A percentile compares a stretch with the other conserved stretches of the same genome.
phyloP scores from a whole-genome alignment of 208 protist species.

The Crithidia brevicula region DNA sequence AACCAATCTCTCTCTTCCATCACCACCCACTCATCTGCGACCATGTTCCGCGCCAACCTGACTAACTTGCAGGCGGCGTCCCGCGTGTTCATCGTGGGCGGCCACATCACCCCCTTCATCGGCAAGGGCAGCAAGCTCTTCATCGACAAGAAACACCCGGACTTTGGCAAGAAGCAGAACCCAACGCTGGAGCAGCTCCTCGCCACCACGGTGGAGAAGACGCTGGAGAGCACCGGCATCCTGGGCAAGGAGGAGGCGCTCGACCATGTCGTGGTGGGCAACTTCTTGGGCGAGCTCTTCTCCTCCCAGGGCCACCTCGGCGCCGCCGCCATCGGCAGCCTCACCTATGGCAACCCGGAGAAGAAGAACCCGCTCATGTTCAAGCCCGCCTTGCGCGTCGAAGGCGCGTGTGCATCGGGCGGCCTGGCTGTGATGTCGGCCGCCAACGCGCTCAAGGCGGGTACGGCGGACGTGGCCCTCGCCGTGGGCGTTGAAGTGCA shows the following conservation, averaged over 20 bases:
- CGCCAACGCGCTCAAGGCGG: conserved; percentile 60
- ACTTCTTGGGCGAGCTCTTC: conserved; percentile 91
- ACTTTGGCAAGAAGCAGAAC: conserved; percentile 92
- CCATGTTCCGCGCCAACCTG: conserved; percentile 38
- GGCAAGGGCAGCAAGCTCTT: conserved; percentile 91
- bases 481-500: conserved; percentile 91
- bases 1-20: conserved; percentile 19
- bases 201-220: conserved; percentile 55
- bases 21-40: background rate
- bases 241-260: conserved; percentile 66
- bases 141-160: conserved; percentile 91
- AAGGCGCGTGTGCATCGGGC: conserved; percentile 92
- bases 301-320: conserved; percentile 90
- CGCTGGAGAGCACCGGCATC: conserved; percentile 49
- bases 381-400: conserved; percentile 84
- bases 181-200: conserved; percentile 81
- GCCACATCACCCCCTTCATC: conserved; percentile 87
- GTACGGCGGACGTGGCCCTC: conserved; percentile 69
- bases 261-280: conserved; percentile 82
- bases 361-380: conserved; percentile 55
- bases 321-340: conserved; percentile 63
- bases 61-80: conserved; percentile 30
- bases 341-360: conserved; percentile 35
- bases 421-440: conserved; percentile 76
- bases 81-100: conserved; percentile 85